Conservation (phyloP, 768 basidiomycete genomes). For the Xanthoconium stramineum region DNA sequence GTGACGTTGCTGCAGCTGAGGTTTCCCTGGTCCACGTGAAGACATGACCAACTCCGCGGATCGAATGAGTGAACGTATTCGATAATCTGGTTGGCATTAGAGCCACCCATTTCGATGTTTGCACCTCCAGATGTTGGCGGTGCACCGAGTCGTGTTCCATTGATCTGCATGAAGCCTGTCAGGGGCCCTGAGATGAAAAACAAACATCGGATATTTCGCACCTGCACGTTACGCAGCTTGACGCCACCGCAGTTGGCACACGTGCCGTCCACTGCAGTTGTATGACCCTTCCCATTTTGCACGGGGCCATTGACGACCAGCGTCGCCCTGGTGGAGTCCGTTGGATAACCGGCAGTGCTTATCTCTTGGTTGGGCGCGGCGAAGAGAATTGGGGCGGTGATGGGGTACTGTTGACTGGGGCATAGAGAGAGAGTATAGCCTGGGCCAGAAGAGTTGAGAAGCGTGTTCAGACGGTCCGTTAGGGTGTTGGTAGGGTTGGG, state of each 20-base stretch:
- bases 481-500: constrained; percentile 59
- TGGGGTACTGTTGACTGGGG: constrained; percentile 55
- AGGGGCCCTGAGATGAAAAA: not conserved
- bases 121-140: constrained; percentile 58
- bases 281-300: constrained; percentile 59
- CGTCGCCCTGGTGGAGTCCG: constrained; percentile 60
- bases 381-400: constrained; percentile 66
- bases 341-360: constrained; percentile 74
- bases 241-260: constrained; percentile 58
- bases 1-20: constrained; percentile 60
- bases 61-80: constrained; percentile 76
- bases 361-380: constrained; percentile 74
- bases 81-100: constrained; percentile 66
- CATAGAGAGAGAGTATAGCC: constrained; percentile 70
- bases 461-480: constrained; percentile 61
- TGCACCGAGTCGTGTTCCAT: constrained; percentile 62
- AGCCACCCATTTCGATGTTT: constrained; percentile 84
- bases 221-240: constrained; percentile 71
- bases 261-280: constrained; percentile 68
- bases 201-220: constrained; percentile 18
- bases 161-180: constrained; percentile 45
- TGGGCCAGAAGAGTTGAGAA: constrained; percentile 61
- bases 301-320: constrained; percentile 68
- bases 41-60: constrained; percentile 79
- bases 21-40: constrained; percentile 72